These are phyloP conservation scores for Citrullus colocynthis DNA, from an alignment of 306 rosid genomes.

Conservation along the genomic window DNA sequence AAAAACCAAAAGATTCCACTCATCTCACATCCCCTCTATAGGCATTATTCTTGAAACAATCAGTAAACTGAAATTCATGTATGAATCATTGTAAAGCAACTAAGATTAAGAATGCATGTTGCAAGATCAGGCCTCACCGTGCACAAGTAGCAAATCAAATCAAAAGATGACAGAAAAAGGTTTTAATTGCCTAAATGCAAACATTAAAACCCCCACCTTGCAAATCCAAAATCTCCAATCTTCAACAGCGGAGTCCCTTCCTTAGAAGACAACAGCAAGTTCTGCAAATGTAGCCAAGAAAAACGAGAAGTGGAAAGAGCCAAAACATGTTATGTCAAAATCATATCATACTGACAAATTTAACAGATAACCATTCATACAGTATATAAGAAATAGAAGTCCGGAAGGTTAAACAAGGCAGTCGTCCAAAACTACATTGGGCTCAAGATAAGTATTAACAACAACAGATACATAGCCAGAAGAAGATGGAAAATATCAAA, in stretches of 20 bases:
- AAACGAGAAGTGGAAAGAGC: neutral
- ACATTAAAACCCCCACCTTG: constrained; percentile 41
- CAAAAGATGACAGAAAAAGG: neutral
- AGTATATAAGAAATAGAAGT: neutral
- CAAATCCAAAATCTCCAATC: constrained; percentile 98
- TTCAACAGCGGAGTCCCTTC: constrained; percentile 49
- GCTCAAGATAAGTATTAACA: neutral
- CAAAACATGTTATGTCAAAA: neutral
- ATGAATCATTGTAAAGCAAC: neutral
- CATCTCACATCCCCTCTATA: neutral
- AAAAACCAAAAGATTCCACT: too few relatives aligned
- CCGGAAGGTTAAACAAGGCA: neutral
- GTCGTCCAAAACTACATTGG: neutral
- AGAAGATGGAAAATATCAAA: neutral
- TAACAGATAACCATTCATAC: neutral
- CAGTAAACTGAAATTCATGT: neutral
- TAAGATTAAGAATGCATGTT: neutral
- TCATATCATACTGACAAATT: constrained; percentile 3
- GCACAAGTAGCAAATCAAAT: constrained; percentile 1
- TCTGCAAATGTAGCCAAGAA: constrained; percentile 42
- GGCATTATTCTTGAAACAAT: neutral
- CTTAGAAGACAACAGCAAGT: constrained; percentile 52
- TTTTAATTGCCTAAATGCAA: neutral
- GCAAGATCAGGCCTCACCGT: neutral
- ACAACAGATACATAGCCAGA: neutral